These are phyloP conservation scores for Dentipellis sp. DNA, from an alignment of 768 basidiomycete genomes.

Conservation along the genomic window DNA sequence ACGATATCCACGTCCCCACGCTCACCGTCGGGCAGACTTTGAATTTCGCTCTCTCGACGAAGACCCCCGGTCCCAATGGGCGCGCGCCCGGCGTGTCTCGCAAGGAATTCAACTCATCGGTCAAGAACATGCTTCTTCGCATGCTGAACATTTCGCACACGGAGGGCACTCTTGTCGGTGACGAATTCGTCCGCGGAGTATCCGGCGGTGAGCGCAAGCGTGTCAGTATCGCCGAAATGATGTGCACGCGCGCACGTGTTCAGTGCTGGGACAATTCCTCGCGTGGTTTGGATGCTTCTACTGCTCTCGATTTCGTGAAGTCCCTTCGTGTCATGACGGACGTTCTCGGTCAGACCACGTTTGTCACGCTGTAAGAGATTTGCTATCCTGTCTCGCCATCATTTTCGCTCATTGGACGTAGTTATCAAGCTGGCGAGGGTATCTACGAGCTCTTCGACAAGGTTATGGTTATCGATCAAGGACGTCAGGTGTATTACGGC, in stretches of 20 bases:
- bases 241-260: constrained; percentile 74
- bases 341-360: constrained; percentile 67
- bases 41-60: constrained; percentile 61
- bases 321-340: constrained; percentile 81
- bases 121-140: constrained; percentile 55
- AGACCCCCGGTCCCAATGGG: constrained; percentile 68
- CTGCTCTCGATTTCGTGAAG: constrained; percentile 80
- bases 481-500: constrained; percentile 79
- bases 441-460: constrained; percentile 83
- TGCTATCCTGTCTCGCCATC: background rate
- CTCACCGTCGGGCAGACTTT: constrained; percentile 76
- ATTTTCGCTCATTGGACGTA: constrained; percentile 24
- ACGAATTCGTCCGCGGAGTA: constrained; percentile 79
- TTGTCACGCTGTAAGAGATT: constrained; percentile 57
- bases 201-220: constrained; percentile 81
- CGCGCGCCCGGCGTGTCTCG: constrained; percentile 59
- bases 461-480: constrained; percentile 75
- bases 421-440: constrained; percentile 64
- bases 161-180: constrained; percentile 69
- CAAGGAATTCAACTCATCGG: constrained; percentile 46
- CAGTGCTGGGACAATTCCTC: constrained; percentile 86
- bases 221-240: constrained; percentile 82
- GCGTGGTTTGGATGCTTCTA: constrained; percentile 76
- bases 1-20: constrained; percentile 78
- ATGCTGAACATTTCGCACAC: constrained; percentile 88